Conservation (phyloP, 805 yeast species). For the Alloascoidea hylecoeti region DNA sequence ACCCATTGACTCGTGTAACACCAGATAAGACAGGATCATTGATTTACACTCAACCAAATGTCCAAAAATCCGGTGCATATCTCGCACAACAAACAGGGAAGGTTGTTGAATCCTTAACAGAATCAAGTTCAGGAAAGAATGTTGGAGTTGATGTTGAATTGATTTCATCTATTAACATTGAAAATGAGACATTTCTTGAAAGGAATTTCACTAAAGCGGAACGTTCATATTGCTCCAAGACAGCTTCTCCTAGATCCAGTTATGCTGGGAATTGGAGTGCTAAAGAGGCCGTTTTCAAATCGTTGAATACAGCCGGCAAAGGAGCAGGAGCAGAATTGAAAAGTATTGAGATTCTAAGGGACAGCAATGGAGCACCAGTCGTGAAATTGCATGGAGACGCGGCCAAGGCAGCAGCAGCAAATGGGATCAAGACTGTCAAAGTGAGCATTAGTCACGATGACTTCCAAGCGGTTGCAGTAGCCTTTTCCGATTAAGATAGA, state of each 20-base stretch:
- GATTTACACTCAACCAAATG: conserved; percentile 2
- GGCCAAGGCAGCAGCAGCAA: conserved; percentile 49
- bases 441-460: conserved; percentile 96
- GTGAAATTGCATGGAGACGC: conserved; percentile 75
- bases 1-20: conserved; percentile 79
- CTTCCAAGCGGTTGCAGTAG: conserved; percentile 95
- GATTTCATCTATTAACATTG: conserved; percentile 64
- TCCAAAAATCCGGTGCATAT: conserved; percentile 15
- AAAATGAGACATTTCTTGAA: conserved; percentile 82
- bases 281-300: conserved; percentile 97
- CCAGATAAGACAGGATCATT: conserved; percentile 18
- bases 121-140: conserved; percentile 31
- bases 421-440: conserved; percentile 57
- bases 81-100: conserved; percentile 12
- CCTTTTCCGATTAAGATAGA: conserved; percentile 48
- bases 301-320: conserved; percentile 72
- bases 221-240: conserved; percentile 57
- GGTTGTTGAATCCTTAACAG: conserved; percentile 12
- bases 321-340: conserved; percentile 94
- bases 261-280: conserved; percentile 99
- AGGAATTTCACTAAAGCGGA: conserved; percentile 84
- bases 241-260: conserved; percentile 76
- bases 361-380: conserved; percentile 64
- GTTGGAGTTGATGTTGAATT: conserved; percentile 98
- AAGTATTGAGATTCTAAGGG: conserved; percentile 79